These are phyloP conservation scores for Thielaviopsis euricoi DNA, from an alignment of 2,329 filamentous ascomycete species.

Conservation along the genomic window DNA sequence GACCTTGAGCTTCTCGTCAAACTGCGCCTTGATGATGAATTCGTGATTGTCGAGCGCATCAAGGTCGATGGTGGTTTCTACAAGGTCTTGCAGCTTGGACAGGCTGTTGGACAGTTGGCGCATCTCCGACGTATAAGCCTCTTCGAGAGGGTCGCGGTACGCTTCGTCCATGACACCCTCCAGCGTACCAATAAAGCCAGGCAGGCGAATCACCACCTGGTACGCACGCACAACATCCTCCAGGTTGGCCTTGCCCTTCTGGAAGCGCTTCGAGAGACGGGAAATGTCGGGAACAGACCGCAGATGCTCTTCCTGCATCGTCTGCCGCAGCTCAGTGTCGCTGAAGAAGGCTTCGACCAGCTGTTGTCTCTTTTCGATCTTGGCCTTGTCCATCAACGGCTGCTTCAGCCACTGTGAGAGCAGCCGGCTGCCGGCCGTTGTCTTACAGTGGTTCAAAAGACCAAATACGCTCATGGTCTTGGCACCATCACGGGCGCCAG, in stretches of 20 bases:
- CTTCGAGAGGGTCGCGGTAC: constrained; percentile 74
- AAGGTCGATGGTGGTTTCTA: constrained; percentile 92
- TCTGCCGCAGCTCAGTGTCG: constrained; percentile 85
- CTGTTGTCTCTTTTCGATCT: constrained; percentile 84
- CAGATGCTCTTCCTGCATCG: constrained; percentile 91
- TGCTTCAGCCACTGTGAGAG: constrained; percentile 96
- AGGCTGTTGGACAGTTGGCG: constrained; percentile 61
- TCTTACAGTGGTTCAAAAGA: constrained; percentile 93
- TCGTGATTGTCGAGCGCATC: constrained; percentile 93
- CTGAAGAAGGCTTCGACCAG: constrained; percentile 88
- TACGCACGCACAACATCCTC: constrained; percentile 95
- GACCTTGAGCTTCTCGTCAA: constrained; percentile 74
- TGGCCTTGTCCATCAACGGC: constrained; percentile 75
- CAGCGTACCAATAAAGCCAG: constrained; percentile 74
- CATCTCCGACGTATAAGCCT: constrained; percentile 73
- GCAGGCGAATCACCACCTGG: constrained; percentile 81
- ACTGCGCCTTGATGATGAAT: constrained; percentile 97
- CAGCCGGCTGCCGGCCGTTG: constrained; percentile 75
- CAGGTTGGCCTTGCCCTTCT: constrained; percentile 74
- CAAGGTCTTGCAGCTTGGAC: constrained; percentile 86
- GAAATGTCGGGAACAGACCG: constrained; percentile 89
- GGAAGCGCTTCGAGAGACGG: constrained; percentile 83
- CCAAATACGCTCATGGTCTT: constrained; percentile 97
- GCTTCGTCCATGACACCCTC: constrained; percentile 91
- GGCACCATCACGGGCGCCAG: constrained; percentile 80